Base-by-base conservation (phyloP, 306 rosid species). In the Dalbergia oliveri region DNA sequence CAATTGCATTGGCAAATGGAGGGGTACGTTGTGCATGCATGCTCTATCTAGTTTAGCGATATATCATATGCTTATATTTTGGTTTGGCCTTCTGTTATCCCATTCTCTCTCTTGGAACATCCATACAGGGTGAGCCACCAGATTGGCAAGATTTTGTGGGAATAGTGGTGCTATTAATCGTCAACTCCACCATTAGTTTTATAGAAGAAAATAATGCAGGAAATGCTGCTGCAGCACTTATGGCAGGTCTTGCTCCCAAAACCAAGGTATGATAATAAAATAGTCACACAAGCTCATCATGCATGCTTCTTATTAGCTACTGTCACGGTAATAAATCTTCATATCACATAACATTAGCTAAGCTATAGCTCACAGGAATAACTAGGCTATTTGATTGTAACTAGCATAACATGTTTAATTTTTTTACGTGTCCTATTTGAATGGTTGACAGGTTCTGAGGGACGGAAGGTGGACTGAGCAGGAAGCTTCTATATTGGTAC, bases 231-330 rank as follows among this genome's bases (percentile, higher is more conserved):
- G 89, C 88, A 54, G 97, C 98, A 37, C 97, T 94, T 50, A 94
- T 94, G 98, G 97, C 98, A 4, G 97, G 98, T 57, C 98, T 94
- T 82, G 98, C 98, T 14, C 96, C 97, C 61, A 94, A 94, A 88
- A 77, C 98, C 10, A 94, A 90, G 94, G 97, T 90, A 64, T 44
- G 8, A 66, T n/a, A 5, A 66, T 1, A 66, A n/a, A 35, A 35
- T 37, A 43, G 43, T 26, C 34, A 3, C 31, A 70, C 5, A 47
- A 45, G 39, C 69, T 43, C 49, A 43, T 43, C 9, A 26, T 26
- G 31, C 31, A 37, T 37, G 41, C 41, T 37, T 37, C 41, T 26
- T 26, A 26, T 37, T 37, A 37, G 41, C 41, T 37, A 37, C 5
- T 37, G 5, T 4, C 7, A 37, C 7, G 41, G 41, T 43, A 43